Base-by-base conservation (phyloP, 2,329 filamentous ascomycete species). In the Trichophyton benhamiae region DNA sequence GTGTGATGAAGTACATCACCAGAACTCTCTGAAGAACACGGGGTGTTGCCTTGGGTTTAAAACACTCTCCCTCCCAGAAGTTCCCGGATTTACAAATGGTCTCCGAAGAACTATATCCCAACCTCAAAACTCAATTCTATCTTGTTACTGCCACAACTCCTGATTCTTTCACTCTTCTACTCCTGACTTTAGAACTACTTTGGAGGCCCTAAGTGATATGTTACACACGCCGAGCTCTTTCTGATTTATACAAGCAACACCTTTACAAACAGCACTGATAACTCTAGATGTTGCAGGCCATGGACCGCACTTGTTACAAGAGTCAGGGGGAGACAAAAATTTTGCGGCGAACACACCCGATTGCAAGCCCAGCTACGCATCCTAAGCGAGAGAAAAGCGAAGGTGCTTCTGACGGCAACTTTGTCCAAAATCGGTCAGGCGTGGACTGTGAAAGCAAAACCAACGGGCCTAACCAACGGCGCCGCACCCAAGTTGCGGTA, bases 401-500 rank as follows among this genome's bases (percentile, higher is more conserved):
- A 55, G 15, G 33, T 20, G 27, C 30, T 15, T 8, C 25, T 4
- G 25, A 36, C 15, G 52, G 27, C 36, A 36, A 7, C 3, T 7
- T 55, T 58, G 11, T 20, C 20, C 41, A 22, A 13, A 33, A 9
- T 4, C 55, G 55, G 15, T 44, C n/a, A 44, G 17, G 20, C 11
- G 55, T 11, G 22, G 55, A 57, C 67, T 17, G 63, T 63, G n/a
- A 57, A 65, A 17, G 69, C 49, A 76, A 76, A 57, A 70, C 68
- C 53, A 71, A 70, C 61, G 73, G 72, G 33, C 69, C 71, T 17
- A 36, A 68, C 9, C 67, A 75, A 25, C 76, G 80, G 62, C 75
- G 79, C 61, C 79, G 83, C 58, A 83, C 83, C 58, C 78, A 75
- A 42, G 77, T 82, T 53, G 80, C 80, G 22, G 80, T 82, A 74